Base-by-base conservation (phyloP, 805 yeast genomes). In the Metschnikowia santaceciliae region DNA sequence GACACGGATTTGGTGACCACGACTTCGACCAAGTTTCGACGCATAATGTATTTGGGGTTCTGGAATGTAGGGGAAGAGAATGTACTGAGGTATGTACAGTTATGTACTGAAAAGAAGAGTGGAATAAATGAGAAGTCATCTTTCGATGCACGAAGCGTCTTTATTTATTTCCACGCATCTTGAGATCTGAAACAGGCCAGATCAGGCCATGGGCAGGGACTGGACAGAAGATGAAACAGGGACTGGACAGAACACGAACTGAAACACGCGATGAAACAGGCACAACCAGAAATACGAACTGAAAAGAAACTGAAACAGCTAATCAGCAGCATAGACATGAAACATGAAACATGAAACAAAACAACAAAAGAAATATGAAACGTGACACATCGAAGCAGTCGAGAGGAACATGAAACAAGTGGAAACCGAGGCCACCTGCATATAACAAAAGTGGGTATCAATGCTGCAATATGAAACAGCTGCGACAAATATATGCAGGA, bases 1-100 rank as follows among this genome's bases (percentile, higher is more conserved):
- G 38, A n/a, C 4, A 42, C 46, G 8, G 46, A 42, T 14, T 44
- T 44, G 6, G 47, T 44, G 13, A 44, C 47, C 22, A 44, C 47
- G 19, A 44, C 32, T 26, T 42, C 37, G 6, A 42, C 46, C 26
- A 42, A 20, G 35, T 42, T 42, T 19, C 38, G 38, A 22, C 32
- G 46, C 46, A 33, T 34, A 37, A 42, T 33, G 17, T 14, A 17
- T 17, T 41, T 34, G 10, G 14, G 22, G 20, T 6, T n/a, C 15
- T 17, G 6, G 11, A 15, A n/a, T 19, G 6, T 26, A 17, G 22
- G 22, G 14, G 23, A 5, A 19, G 13, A 17, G 2, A 11, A 37
- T 11, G n/a, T 37, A 17, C 14, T 17, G n/a, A 0, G 6, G 11
- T 8, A 37, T 11, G n/a, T 37, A 17, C 14, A 2, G 14, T 1